phyloP scores from a whole-genome alignment of 2,329 filamentous ascomycete species.

The Pseudopithomyces maydicus region DNA sequence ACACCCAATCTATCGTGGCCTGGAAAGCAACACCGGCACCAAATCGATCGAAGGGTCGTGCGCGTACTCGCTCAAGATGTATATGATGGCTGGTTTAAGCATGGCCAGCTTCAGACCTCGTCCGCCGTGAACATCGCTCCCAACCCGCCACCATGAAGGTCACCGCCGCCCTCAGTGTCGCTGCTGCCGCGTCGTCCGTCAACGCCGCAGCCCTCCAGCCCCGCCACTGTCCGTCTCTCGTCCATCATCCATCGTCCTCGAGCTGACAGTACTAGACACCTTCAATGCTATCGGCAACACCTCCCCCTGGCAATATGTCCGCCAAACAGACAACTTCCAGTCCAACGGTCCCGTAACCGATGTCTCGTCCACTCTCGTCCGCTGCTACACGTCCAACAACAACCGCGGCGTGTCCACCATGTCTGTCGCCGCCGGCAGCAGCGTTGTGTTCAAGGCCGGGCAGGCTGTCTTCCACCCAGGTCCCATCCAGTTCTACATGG shows the following conservation, averaged over 20 bases:
- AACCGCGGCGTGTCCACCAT: conserved; percentile 19
- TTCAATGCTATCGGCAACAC: conserved; percentile 31
- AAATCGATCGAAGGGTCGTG: conserved; percentile 12
- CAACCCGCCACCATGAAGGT: conserved; percentile 29
- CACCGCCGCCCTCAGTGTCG: conserved; percentile 22
- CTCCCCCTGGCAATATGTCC: conserved; percentile 38
- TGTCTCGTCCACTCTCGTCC: conserved; percentile 34
- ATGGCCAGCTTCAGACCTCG: neutral
- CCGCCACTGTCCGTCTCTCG: conserved; percentile 24
- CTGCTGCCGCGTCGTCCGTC: conserved; percentile 22
- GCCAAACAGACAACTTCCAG: conserved; percentile 39
- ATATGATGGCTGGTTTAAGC: conserved; percentile 4
- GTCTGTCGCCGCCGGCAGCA: conserved; percentile 35
- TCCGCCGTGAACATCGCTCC: neutral
- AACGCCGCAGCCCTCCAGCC: conserved; percentile 31
- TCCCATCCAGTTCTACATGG: conserved; percentile 46
- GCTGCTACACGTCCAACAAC: conserved; percentile 37
- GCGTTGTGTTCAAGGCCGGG: conserved; percentile 38
- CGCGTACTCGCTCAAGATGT: neutral
- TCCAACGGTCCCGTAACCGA: conserved; percentile 37
- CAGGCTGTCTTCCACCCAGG: conserved; percentile 42
- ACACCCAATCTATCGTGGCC: conserved; percentile 24
- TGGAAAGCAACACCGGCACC: conserved; percentile 11
- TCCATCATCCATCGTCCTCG: neutral
- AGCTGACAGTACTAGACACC: conserved; percentile 20